phyloP scores from a whole-genome alignment of 352 stramenopile species.

The Globisporangium canariense region DNA sequence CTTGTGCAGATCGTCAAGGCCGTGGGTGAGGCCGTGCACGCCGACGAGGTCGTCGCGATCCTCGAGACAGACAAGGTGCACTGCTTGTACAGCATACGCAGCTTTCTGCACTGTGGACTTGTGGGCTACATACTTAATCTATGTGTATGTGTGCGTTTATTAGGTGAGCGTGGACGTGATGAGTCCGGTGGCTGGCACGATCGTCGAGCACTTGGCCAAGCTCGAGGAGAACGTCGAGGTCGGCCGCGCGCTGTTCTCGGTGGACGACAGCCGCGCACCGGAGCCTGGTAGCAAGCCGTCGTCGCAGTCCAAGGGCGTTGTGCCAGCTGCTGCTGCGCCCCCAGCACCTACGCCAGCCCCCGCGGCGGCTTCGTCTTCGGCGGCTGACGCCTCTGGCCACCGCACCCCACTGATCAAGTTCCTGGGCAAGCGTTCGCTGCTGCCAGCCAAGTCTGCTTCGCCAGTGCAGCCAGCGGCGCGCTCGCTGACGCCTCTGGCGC shows the following conservation, averaged over 20 bases:
- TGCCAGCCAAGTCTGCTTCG: conserved; percentile 37
- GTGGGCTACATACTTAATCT: neutral
- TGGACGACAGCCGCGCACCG: conserved; percentile 81
- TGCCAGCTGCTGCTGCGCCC: conserved; percentile 10
- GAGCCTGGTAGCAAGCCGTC: conserved; percentile 22
- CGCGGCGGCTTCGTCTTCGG: conserved; percentile 12
- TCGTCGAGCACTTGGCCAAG: conserved; percentile 93
- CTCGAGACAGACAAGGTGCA: conserved; percentile 99
- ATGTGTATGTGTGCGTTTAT: neutral
- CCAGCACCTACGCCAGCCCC: conserved; percentile 16
- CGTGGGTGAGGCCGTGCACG: conserved; percentile 90
- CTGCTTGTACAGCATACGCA: neutral
- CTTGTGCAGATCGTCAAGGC: conserved; percentile 95
- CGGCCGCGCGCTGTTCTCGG: conserved; percentile 90
- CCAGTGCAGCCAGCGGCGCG: conserved; percentile 22
- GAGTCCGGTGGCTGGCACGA: conserved; percentile 85
- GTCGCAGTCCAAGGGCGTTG: conserved; percentile 14
- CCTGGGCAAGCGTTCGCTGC: conserved; percentile 66
- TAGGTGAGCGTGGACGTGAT: conserved; percentile 90
- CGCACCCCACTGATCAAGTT: conserved; percentile 68
- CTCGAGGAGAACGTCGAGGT: conserved; percentile 97
- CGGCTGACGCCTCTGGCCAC: conserved; percentile 21
- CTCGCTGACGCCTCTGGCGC: conserved; percentile 17
- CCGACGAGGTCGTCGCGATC: conserved; percentile 97
- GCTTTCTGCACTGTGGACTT: no score